These are phyloP conservation scores for Cladophialophora psammophila DNA, from an alignment of 2,329 filamentous ascomycete species.

Conservation along the genomic window DNA sequence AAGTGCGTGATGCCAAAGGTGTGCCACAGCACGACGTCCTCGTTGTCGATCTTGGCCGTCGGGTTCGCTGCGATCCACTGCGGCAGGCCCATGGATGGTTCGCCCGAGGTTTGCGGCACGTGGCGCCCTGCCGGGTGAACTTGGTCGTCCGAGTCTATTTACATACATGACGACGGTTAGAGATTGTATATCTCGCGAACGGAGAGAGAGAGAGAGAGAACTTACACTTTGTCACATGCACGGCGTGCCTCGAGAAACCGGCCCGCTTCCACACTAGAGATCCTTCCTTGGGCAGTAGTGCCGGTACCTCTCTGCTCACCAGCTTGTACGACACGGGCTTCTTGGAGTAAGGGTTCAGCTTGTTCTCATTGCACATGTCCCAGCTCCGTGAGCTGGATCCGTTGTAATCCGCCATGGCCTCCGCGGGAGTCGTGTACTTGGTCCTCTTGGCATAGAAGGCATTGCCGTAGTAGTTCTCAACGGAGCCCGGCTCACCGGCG, in stretches of 20 bases:
- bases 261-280: slow-evolving; percentile 89
- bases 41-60: slow-evolving; percentile 74
- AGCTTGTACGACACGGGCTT: slow-evolving; percentile 90
- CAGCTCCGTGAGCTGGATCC: slow-evolving; percentile 80
- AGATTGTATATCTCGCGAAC: slow-evolving; percentile 2
- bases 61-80: slow-evolving; percentile 77
- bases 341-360: slow-evolving; percentile 83
- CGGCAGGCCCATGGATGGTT: slow-evolving; percentile 74
- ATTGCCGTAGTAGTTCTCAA: slow-evolving; percentile 87
- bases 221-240: slow-evolving; percentile 89
- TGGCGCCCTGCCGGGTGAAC: slow-evolving; percentile 86
- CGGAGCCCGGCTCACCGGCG: slow-evolving; percentile 76
- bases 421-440: slow-evolving; percentile 73
- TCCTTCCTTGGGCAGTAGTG: slow-evolving; percentile 78
- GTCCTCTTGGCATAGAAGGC: slow-evolving; percentile 88
- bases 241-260: slow-evolving; percentile 83
- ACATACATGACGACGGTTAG: neutral
- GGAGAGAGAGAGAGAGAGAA: slow-evolving; percentile 41
- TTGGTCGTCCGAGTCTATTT: slow-evolving; percentile 76
- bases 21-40: slow-evolving; percentile 90
- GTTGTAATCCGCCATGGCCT: slow-evolving; percentile 80
- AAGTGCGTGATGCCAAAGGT: slow-evolving; percentile 92
- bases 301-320: slow-evolving; percentile 82
- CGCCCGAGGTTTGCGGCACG: slow-evolving; percentile 85
- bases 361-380: slow-evolving; percentile 87